A percentile compares a stretch with the other conserved stretches of the same genome.
Evolutionary conservation across 495 filamentous ascomycete species (phyloP).

Genomic region (Sporormia fimetaria): DNA sequence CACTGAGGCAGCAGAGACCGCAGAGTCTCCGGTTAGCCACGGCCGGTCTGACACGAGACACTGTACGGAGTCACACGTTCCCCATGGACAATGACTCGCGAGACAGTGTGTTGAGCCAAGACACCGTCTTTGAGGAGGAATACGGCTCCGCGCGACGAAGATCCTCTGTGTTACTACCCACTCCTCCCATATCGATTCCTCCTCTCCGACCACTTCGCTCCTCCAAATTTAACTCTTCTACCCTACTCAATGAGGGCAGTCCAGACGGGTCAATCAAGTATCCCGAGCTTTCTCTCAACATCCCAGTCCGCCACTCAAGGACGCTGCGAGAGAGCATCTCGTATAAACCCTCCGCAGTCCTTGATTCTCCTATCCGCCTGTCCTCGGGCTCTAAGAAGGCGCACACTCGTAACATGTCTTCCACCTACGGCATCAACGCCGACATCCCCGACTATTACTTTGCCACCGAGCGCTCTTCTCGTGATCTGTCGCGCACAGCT

Average conservation of each 20-base stretch:
- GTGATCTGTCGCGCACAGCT: neutral
- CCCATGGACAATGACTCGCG: too few species aligned
- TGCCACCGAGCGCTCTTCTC: slow-evolving; percentile 2
- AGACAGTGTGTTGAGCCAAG: slow-evolving; percentile 16
- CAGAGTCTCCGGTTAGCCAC: slow-evolving; percentile 12
- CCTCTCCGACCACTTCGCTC: slow-evolving; percentile 18
- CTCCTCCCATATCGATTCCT: slow-evolving; percentile 16
- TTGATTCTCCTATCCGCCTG: too few species aligned
- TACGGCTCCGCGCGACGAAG: slow-evolving; percentile 4
- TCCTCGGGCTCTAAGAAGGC: too few species aligned
- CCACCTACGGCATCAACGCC: slow-evolving; percentile 1
- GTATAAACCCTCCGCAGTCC: too few species aligned
- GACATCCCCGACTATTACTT: slow-evolving; percentile 26
- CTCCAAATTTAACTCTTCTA: slow-evolving; percentile 7
- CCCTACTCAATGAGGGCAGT: neutral
- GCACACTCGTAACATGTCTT: too few species aligned
- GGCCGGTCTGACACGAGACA: too few species aligned
- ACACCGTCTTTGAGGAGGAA: slow-evolving; percentile 26
- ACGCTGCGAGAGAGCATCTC: slow-evolving; percentile 3
- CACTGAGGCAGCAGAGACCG: slow-evolving; percentile 4
- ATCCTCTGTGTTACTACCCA: slow-evolving; percentile 10
- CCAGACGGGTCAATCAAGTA: neutral
- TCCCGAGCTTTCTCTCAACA: slow-evolving; percentile 16
- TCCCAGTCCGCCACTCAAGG: slow-evolving; percentile 24
- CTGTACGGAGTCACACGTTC: too few species aligned